These are phyloP conservation scores for Aspergillus sp. DNA, from an alignment of 2,329 filamentous ascomycete species.

Conservation along the genomic window DNA sequence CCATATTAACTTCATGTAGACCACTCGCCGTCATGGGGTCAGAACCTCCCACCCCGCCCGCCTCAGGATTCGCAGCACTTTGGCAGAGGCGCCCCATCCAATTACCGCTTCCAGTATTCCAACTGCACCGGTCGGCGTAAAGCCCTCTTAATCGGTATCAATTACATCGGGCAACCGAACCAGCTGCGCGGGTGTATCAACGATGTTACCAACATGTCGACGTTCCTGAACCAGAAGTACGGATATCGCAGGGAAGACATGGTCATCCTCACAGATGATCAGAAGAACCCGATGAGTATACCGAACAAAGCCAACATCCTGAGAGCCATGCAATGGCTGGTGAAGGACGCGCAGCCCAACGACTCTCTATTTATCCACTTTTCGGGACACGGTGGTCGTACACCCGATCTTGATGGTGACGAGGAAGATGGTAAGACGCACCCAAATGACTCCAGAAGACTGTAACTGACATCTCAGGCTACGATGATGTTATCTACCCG, in stretches of 20 bases:
- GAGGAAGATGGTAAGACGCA: slow-evolving; percentile 63
- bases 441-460: neutral
- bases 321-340: slow-evolving; percentile 97
- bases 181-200: slow-evolving; percentile 93
- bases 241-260: slow-evolving; percentile 94
- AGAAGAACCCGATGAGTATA: slow-evolving; percentile 95
- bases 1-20: slow-evolving; percentile 30
- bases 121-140: slow-evolving; percentile 85
- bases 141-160: slow-evolving; percentile 89
- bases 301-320: slow-evolving; percentile 94
- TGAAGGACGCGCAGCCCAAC: slow-evolving; percentile 87
- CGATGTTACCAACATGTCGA: slow-evolving; percentile 94
- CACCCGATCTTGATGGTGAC: slow-evolving; percentile 71
- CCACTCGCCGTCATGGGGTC: slow-evolving; percentile 56
- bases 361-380: slow-evolving; percentile 98
- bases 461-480: slow-evolving; percentile 43
- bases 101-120: slow-evolving; percentile 90
- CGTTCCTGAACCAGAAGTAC: slow-evolving; percentile 80
- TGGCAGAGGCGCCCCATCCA: slow-evolving; percentile 75
- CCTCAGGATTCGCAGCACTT: slow-evolving; percentile 70
- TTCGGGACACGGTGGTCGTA: slow-evolving; percentile 79
- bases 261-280: slow-evolving; percentile 94
- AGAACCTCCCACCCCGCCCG: slow-evolving; percentile 65
- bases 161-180: slow-evolving; percentile 89
- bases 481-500: slow-evolving; percentile 77